Percentiles rank a stretch among this genome's conserved stretches.
Conservation (phyloP, 352 stramenopile genomes). For the Phytophthora citrophthora region DNA sequence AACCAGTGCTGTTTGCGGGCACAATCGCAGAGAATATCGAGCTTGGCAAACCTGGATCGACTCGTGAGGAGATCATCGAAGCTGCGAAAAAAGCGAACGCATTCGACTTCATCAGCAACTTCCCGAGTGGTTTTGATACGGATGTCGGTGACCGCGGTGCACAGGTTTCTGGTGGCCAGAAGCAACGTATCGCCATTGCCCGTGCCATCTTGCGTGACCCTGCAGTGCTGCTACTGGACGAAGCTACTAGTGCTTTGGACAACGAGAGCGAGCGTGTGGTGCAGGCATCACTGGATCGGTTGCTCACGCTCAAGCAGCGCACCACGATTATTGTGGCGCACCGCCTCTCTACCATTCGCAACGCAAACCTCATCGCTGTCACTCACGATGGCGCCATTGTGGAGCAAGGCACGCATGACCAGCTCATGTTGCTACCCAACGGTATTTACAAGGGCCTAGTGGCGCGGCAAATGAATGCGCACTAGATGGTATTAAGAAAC, state of each 20-base stretch:
- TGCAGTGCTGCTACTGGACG: slow-evolving; percentile 39
- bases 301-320: slow-evolving; percentile 41
- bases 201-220: slow-evolving; percentile 40
- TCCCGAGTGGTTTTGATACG: slow-evolving; percentile 41
- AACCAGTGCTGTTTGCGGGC: slow-evolving; percentile 42
- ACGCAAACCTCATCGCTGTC: slow-evolving; percentile 42
- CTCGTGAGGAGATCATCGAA: slow-evolving; percentile 40
- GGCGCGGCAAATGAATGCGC: slow-evolving; percentile 37
- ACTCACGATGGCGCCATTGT: slow-evolving; percentile 43
- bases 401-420: slow-evolving; percentile 67
- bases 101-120: slow-evolving; percentile 47
- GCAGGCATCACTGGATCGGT: slow-evolving; percentile 39
- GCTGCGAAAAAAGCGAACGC: slow-evolving; percentile 43
- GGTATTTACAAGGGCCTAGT: slow-evolving; percentile 61
- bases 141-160: slow-evolving; percentile 41
- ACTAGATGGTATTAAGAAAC: slow-evolving; percentile 10
- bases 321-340: slow-evolving; percentile 47
- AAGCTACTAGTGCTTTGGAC: slow-evolving; percentile 43
- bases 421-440: slow-evolving; percentile 54
- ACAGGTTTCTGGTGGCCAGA: slow-evolving; percentile 44
- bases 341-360: slow-evolving; percentile 42
- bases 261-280: slow-evolving; percentile 47
- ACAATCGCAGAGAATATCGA: slow-evolving; percentile 48
- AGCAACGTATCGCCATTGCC: slow-evolving; percentile 46
- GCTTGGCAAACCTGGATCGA: slow-evolving; percentile 41